These are phyloP conservation scores for Stevia rebaudiana DNA, from an alignment of 140 eudicot genomes.

Conservation along the genomic window DNA sequence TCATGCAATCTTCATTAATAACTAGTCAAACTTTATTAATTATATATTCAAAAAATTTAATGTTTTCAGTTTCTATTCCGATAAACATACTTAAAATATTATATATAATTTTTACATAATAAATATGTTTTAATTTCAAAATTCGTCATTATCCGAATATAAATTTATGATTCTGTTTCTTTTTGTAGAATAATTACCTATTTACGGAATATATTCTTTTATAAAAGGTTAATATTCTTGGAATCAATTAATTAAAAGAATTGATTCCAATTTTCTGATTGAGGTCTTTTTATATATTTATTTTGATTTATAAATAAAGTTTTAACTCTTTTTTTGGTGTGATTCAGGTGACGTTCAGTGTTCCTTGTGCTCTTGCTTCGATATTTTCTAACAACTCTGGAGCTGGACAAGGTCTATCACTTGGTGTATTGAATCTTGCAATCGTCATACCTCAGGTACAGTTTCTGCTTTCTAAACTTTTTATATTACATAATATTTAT, in stretches of 20 bases:
- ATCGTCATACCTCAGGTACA: conserved; percentile 45
- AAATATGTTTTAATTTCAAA: neutral
- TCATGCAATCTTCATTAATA: neutral
- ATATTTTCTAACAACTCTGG: conserved; percentile 45
- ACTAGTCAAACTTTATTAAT: neutral
- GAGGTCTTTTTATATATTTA: neutral
- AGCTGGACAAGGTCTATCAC: conserved; percentile 73
- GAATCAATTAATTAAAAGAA: conserved; percentile 14
- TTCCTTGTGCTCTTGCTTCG: conserved; percentile 70
- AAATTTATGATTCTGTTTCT: neutral
- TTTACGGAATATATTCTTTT: conserved; percentile 13
- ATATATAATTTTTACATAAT: too few relatives aligned
- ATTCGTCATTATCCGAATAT: neutral
- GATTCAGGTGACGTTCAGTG: conserved; percentile 58
- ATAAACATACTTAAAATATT: too few relatives aligned
- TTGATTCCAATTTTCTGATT: neutral
- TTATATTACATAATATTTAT: too few relatives aligned
- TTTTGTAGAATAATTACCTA: neutral
- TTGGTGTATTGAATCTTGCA: conserved; percentile 70
- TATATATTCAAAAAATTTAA: neutral
- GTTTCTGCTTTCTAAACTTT: neutral
- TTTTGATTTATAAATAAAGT: neutral
- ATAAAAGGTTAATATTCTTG: conserved; percentile 9
- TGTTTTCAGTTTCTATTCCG: neutral
- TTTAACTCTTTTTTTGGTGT: neutral